Base-by-base conservation (phyloP, 2,329 filamentous ascomycete species). In the Hypoxylon sp. region DNA sequence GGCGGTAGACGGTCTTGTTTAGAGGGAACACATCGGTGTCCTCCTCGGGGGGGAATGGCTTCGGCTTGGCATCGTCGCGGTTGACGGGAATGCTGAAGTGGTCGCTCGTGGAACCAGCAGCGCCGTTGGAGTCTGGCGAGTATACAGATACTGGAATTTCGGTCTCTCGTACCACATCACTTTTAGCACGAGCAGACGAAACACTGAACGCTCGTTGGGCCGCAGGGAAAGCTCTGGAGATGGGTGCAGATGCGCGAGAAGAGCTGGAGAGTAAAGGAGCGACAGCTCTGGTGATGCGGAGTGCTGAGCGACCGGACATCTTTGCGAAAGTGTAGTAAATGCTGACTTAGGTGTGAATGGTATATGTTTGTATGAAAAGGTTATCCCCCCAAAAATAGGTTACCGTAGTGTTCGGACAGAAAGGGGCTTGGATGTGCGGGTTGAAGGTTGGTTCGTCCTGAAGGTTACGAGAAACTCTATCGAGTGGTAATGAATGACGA, bases 121-220 rank as follows among this genome's bases (percentile, higher is more conserved):
- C 72, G 62, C 84, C 85, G 72, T 86, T 84, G 59, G 79, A 75
- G 63, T 84, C 81, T 5, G 82, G 79, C 30, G 76, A 78, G 77
- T 88, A 89, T 72, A 86, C 80, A 21, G 86, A 86, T 60, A 88
- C 85, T 28, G 86, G 85, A 14, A 89, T 79, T 74, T 87, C 85
- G 71, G 85, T 85, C 80, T 88, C 86, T 69, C 83, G 83, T 68
- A 88, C 84, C 11, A 86, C 84, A 64, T 84, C 85, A 72, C 82
- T 84, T 76, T 84, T 86, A 58, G 75, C 70, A 69, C 80, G 80
- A 46, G 76, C 68, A 19, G 78, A 72, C 1, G 80, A 80, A 45
- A 78, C 71, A 11, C 78, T 79, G 68, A 84, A 80, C 34, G 79
- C 72, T 36, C 82, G 81, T 21, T 72, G 69, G n/a, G 74, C 72